Evolutionary conservation across 768 basidiomycete genomes (phyloP), one percentile per base, ranked within the genome.

Genomic region (Cystobasidium tubakii): DNA sequence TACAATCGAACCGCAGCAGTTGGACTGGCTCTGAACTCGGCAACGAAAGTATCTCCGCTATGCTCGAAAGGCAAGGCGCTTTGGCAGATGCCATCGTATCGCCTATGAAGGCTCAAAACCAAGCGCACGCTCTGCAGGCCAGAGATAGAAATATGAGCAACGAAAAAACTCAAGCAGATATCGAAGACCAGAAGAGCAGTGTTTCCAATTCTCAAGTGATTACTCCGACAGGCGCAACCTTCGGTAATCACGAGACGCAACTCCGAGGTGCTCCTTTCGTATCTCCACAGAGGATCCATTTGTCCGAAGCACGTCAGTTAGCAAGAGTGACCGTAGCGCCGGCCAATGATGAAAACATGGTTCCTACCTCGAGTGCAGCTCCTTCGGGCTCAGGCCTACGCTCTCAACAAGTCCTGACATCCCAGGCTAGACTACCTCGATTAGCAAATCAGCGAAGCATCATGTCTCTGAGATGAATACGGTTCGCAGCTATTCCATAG

Each of bases 21-120:
- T 71, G 69, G 69, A 71, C 69, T 55, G 69, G 31, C 1, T 60
- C 69, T 12, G 69, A 57, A 29, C 31, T 33, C 39, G 69, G 34
- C 31, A 55, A 33, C 34, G 53, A 71, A 53, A 67, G 39, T 43
- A 43, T 44, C 29, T 42, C 43, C 13, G 63, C 43, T 23, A 39
- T 65, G 63, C 63, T 46, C 21, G 63, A 65, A 29, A 27, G 57
- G 23, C 57, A 60, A 29, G 57, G 57, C 25, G 57, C 57, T 15
- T 21, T 60, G 21, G 57, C 57, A 25, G 27, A 60, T 27, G 57
- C 57, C 4, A 34, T 34, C 27, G 33, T 34, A 9, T 60, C 63
- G 63, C 63, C 63, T 7, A 39, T 6, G 7, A 39, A 39, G 39
- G 6, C 25, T 25, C 33, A 62, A 23, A 12, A 33, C 25, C 25